Evolutionary conservation across 129 eudicot genomes (phyloP).

Genomic region (Chrysanthemum seticuspe): DNA sequence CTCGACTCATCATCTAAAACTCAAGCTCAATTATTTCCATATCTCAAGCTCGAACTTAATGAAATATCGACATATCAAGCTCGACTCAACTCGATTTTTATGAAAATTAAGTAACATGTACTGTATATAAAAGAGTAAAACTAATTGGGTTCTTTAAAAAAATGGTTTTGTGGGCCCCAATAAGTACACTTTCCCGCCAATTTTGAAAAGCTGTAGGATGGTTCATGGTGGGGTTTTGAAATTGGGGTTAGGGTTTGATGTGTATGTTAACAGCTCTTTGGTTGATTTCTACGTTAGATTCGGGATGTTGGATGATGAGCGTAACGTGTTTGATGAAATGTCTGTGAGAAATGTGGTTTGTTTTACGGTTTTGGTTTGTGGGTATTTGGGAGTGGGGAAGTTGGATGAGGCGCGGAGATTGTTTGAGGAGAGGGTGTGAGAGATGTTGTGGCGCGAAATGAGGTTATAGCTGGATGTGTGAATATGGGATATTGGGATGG

Average conservation of each 20-base stretch:
- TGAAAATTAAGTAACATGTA: too few relatives aligned
- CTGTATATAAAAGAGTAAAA: too few relatives aligned
- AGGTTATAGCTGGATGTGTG: constrained; percentile 52
- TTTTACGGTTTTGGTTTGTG: constrained; percentile 65
- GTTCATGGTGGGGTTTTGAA: constrained; percentile 38
- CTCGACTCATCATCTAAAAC: too few relatives aligned
- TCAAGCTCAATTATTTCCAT: too few relatives aligned
- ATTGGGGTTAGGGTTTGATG: constrained; percentile 29
- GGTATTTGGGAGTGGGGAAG: constrained; percentile 47
- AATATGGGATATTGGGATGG: constrained; percentile 32
- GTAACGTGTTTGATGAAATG: too few relatives aligned
- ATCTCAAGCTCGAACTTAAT: too few relatives aligned
- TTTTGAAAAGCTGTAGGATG: constrained; percentile 35
- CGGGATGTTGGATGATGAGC: too few relatives aligned
- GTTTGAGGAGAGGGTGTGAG: too few relatives aligned
- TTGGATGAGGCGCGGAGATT: constrained; percentile 44
- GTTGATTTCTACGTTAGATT: too few relatives aligned
- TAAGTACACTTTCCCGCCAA: constrained; percentile 36
- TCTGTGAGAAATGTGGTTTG: constrained; percentile 53
- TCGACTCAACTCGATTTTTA: too few relatives aligned
- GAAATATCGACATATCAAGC: too few relatives aligned
- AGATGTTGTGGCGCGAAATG: constrained; percentile 68
- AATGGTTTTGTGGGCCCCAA: constrained; percentile 40
- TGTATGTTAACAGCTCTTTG: constrained; percentile 49
- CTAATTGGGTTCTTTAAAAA: constrained; percentile 8